A percentile compares a stretch with the other conserved stretches of the same genome.
These are phyloP conservation scores for Blastobotrys elegans DNA, from an alignment of 1,139 yeast genomes.

Conservation along the genomic window DNA sequence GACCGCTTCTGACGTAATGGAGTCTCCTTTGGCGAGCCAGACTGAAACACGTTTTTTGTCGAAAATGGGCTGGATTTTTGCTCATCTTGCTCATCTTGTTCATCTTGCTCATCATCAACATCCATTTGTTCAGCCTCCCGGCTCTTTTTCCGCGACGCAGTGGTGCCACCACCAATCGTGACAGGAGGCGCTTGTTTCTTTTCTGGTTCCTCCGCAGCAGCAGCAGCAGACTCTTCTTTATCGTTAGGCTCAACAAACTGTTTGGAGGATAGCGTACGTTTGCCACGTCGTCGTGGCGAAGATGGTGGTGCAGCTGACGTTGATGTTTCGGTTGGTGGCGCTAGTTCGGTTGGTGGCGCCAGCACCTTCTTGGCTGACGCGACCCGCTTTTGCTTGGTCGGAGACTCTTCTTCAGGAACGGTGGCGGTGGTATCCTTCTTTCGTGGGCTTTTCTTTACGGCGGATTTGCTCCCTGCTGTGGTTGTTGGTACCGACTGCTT, in stretches of 20 bases:
- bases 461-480: slow-evolving; percentile 10
- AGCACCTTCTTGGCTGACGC: slow-evolving; percentile 2
- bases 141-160: slow-evolving; percentile 7
- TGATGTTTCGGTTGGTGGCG: slow-evolving; percentile 8
- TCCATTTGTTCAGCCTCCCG: background rate
- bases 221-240: no score
- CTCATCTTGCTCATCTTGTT: background rate
- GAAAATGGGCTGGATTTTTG: slow-evolving; percentile 34
- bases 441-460: slow-evolving; percentile 11
- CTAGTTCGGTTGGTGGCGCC: slow-evolving; percentile 8
- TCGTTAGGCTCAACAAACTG: slow-evolving; percentile 14
- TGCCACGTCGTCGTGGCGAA: slow-evolving; percentile 17
- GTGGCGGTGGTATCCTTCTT: slow-evolving; percentile 3
- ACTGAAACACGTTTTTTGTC: slow-evolving; percentile 42
- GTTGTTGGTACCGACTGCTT: background rate
- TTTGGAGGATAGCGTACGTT: slow-evolving; percentile 16
- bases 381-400: slow-evolving; percentile 1
- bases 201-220: slow-evolving; percentile 14
- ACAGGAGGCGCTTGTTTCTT: background rate
- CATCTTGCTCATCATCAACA: background rate
- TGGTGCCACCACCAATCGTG: background rate
- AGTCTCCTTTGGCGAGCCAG: slow-evolving; percentile 25
- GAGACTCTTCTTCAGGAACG: slow-evolving; percentile 3
- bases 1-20: slow-evolving; percentile 19
- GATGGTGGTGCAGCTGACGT: slow-evolving; percentile 6